These are phyloP conservation scores for Bretschneidera sinensis DNA, from an alignment of 345 rosid genomes.

Conservation along the genomic window DNA sequence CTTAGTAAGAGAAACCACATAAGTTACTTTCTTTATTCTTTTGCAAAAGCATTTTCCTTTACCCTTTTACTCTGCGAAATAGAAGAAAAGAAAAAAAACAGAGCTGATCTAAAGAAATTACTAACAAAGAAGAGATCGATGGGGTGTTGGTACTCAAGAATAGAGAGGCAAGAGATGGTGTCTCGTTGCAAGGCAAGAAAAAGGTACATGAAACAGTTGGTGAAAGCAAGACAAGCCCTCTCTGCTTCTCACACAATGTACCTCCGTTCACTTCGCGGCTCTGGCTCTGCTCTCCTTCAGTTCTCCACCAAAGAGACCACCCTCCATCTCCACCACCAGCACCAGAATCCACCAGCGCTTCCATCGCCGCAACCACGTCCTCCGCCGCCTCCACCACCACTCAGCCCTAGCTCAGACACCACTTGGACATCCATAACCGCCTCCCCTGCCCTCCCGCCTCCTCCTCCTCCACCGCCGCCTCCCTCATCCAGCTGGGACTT, in stretches of 20 bases:
- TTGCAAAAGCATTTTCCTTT: constrained; percentile 12
- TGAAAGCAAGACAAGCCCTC: constrained; percentile 70
- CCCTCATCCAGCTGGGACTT: constrained; percentile 79
- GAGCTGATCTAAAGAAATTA: constrained; percentile 6
- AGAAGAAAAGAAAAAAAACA: background rate
- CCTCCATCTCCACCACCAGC: constrained; percentile 29
- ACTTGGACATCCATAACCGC: constrained; percentile 72
- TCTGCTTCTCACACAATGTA: constrained; percentile 87
- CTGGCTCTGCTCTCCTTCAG: constrained; percentile 74
- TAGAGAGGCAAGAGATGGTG: constrained; percentile 79
- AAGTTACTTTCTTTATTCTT: background rate
- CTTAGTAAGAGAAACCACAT: constrained; percentile 2
- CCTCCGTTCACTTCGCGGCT: constrained; percentile 75
- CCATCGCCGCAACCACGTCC: constrained; percentile 25
- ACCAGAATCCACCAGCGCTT: constrained; percentile 11
- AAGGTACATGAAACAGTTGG: constrained; percentile 80
- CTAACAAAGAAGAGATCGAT: constrained; percentile 25
- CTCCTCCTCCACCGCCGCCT: constrained; percentile 70
- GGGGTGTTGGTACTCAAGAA: constrained; percentile 85
- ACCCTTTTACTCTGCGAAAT: background rate
- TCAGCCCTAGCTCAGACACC: constrained; percentile 76
- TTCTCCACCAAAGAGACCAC: constrained; percentile 69
- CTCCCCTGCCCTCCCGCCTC: constrained; percentile 42
- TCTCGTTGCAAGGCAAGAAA: constrained; percentile 87
- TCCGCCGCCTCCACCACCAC: constrained; percentile 51